Percentiles rank a stretch among this genome's conserved stretches.
These are phyloP conservation scores for Dicorynia guianensis DNA, from an alignment of 306 rosid species.

Conservation along the genomic window DNA sequence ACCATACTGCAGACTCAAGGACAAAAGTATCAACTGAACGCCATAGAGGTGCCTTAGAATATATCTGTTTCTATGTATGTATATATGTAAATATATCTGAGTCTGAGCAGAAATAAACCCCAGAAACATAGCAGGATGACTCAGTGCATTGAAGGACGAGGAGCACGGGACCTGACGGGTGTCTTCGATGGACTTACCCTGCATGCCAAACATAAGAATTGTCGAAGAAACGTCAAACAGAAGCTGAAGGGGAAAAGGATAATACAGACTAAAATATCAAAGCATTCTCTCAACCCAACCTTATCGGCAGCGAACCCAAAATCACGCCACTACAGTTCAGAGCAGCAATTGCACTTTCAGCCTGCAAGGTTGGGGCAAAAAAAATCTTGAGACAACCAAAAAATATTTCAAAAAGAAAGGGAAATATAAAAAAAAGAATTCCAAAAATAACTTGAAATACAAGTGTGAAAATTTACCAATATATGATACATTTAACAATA, in stretches of 20 bases:
- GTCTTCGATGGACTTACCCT: constrained; percentile 97
- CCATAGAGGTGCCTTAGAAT: constrained; percentile 57
- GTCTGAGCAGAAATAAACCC: constrained; percentile 54
- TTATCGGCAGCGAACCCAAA: constrained; percentile 66
- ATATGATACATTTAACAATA: constrained; percentile 29
- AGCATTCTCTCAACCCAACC: constrained; percentile 45
- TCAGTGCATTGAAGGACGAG: constrained; percentile 61
- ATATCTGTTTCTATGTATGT: constrained; percentile 70
- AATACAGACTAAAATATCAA: neutral
- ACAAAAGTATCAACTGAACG: constrained; percentile 60
- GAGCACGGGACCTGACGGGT: constrained; percentile 77
- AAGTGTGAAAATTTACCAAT: neutral
- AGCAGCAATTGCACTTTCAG: constrained; percentile 97
- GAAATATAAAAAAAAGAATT: constrained; percentile 1
- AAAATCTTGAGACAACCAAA: constrained; percentile 33
- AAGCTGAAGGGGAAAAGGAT: neutral
- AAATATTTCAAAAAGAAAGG: neutral
- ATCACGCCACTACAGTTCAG: constrained; percentile 81
- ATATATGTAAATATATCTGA: constrained; percentile 65
- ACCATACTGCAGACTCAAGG: constrained; percentile 45
- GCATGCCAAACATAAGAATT: constrained; percentile 40
- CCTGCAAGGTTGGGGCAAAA: constrained; percentile 57
- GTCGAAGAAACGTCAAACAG: neutral
- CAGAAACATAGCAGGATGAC: constrained; percentile 43
- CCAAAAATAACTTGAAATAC: constrained; percentile 19